Base-by-base conservation (phyloP, 1,139 yeast species). In the Kodamaea arcana region DNA sequence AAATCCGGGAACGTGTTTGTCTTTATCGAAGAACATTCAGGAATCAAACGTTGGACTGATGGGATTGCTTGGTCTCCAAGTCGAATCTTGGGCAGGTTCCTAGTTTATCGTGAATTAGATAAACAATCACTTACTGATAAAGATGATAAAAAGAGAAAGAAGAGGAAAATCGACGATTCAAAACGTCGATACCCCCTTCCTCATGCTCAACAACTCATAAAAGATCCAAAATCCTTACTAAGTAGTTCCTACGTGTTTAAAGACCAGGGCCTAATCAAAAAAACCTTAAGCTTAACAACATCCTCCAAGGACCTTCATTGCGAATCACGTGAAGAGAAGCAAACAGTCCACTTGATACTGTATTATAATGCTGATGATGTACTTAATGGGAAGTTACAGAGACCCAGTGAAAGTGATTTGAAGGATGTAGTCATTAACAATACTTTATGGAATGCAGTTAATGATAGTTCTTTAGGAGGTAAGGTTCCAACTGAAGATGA, bases 11-110 rank as follows among this genome's bases (percentile, higher is more conserved):
- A 81, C 47, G 81, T 87, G 1, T 88, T 87, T 58, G 87, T 88
- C 3, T 88, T 87, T 52, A 76, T 84, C 34, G 96, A 88, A 56
- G 87, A 83, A 45, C 69, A 74, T 15, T 80, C 92, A 0, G 92
- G 94, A 1, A 87, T 88, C 42, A 84, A 84, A 55, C 67, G 97
- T 36, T 88, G 97, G 97, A 88, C 97, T 1, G 97, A 88, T 53
- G 95, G 97, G 12, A 77, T 85, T 15, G 72, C 90, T 10, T 88
- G 97, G 97, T 80, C 90, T 1, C 96, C 97, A 0, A 82, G 94
- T 2, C 65, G 97, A 34, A 86, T 88, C 21, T 67, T 86, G 28
- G 95, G 95, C 3, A 69, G 94, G 39, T 88, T 88, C 47, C 64
- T 88, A 27, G 82, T 88, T 8, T 88, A 88, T 56, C 72, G 95